These are phyloP conservation scores for Grosmannia huntii DNA, from an alignment of 2,329 filamentous ascomycete species.

Conservation along the genomic window DNA sequence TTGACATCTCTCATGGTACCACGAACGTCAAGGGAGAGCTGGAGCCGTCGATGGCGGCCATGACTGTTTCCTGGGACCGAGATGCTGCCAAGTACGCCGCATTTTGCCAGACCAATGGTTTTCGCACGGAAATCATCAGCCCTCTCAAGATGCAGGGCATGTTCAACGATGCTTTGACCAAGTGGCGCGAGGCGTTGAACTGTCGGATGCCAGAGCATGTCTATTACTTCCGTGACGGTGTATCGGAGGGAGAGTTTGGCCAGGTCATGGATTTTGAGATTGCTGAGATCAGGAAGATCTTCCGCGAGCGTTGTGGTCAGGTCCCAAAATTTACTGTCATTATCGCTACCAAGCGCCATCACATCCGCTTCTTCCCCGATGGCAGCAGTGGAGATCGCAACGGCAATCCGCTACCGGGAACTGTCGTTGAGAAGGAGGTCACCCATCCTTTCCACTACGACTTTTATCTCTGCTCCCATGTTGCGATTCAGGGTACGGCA, in stretches of 20 bases:
- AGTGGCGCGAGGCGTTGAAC: conserved; percentile 46
- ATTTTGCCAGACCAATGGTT: conserved; percentile 70
- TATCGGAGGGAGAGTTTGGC: conserved; percentile 73
- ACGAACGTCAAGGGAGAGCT: conserved; percentile 40
- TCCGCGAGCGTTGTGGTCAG: conserved; percentile 24
- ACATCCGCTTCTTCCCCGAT: conserved; percentile 81
- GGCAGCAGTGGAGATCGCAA: conserved; percentile 49
- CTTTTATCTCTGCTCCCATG: conserved; percentile 54
- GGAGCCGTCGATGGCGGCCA: conserved; percentile 68
- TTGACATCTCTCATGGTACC: conserved; percentile 77
- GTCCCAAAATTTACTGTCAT: conserved; percentile 66
- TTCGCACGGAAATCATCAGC: conserved; percentile 66
- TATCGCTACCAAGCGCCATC: conserved; percentile 85
- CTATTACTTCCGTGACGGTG: conserved; percentile 88
- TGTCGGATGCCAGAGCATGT: conserved; percentile 56
- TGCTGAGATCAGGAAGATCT: conserved; percentile 48
- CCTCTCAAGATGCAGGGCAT: conserved; percentile 52
- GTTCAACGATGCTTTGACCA: conserved; percentile 47
- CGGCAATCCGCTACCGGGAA: conserved; percentile 73
- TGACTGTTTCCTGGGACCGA: conserved; percentile 69
- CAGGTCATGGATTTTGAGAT: conserved; percentile 75
- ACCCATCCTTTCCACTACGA: conserved; percentile 86
- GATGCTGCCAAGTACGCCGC: conserved; percentile 66
- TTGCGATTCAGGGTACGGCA: conserved; percentile 85
- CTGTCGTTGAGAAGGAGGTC: conserved; percentile 76